Percentiles rank a stretch among this genome's conserved stretches.
Evolutionary conservation across 2,329 filamentous ascomycete genomes (phyloP).

Genomic region (Rachicladosporium sp.): DNA sequence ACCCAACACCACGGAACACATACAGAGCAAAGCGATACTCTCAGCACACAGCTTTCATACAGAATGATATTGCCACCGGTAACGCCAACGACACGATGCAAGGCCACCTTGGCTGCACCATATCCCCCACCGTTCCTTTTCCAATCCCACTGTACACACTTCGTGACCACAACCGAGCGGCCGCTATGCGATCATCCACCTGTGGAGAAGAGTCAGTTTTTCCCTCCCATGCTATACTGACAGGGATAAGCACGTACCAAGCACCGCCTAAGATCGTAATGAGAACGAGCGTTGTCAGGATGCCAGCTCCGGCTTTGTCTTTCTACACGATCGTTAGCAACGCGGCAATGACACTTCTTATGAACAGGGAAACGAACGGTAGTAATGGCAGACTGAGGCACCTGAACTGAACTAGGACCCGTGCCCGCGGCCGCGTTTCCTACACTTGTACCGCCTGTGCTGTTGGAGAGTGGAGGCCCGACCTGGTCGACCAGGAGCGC

Average conservation of each 20-base stretch:
- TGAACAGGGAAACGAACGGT: constrained; percentile 30
- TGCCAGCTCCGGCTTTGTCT: constrained; percentile 55
- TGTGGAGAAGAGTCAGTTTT: not conserved
- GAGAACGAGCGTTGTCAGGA: constrained; percentile 4
- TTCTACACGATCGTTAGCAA: too few relatives aligned
- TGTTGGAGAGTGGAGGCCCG: constrained; percentile 32
- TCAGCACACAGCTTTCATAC: too few relatives aligned
- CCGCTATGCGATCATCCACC: constrained; percentile 6
- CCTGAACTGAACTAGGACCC: constrained; percentile 23
- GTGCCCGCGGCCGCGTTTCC: constrained; percentile 34
- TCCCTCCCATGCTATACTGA: not conserved
- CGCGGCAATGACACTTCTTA: constrained; percentile 27
- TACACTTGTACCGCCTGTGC: constrained; percentile 39
- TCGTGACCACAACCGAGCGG: too few relatives aligned
- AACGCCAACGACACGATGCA: too few relatives aligned
- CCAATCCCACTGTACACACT: too few relatives aligned
- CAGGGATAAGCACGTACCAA: constrained; percentile 2
- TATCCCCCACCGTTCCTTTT: too few relatives aligned
- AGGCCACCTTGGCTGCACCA: too few relatives aligned
- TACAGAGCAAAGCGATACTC: too few relatives aligned
- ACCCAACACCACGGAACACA: too few relatives aligned
- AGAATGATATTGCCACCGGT: too few relatives aligned
- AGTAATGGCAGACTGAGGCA: constrained; percentile 21
- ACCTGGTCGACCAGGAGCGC: constrained; percentile 29
- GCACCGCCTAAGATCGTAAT: constrained; percentile 5